Base-by-base conservation (phyloP, 768 basidiomycete genomes). In the Lentinus tigrinus region DNA sequence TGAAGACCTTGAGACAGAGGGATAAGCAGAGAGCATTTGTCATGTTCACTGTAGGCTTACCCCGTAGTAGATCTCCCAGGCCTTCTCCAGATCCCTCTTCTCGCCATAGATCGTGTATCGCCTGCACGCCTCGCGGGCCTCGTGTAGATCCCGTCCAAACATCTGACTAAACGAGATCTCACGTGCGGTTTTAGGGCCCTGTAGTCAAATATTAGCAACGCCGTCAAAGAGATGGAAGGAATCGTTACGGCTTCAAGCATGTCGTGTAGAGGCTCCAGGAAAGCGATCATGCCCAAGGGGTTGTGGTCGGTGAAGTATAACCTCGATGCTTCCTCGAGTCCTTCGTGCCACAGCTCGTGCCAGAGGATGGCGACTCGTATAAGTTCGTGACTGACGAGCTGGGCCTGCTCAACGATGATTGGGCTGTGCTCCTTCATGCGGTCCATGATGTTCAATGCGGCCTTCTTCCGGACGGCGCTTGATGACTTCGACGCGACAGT, bases 281-380 rank as follows among this genome's bases (percentile, higher is more conserved):
- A 89, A 23, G 87, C 88, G 65, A 98, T 97, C 97, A 99, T 99
- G 6, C 91, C 97, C 58, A 93, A 91, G 2, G 96, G 89, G 71
- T 99, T 97, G 67, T 93, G 91, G 65, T 98, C 97, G 10, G 93
- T 95, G 79, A 95, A 99, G 76, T 95, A 99, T 46, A 94, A 75
- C 40, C 97, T 84, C 7, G 95, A 97, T 6, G 97, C 97, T 72
- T 99, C 97, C 74, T 99, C 97, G 21, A 99, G 78, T 17, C 93
- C 95, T 75, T 99, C 97, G 66, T 98, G 95, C 97, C 97, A 99
- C 62, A 95, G 78, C 71, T 99, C 97, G 65, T 98, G 95, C 97
- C 97, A 99, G 11, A 99, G 77, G 59, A 99, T 98, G 7, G 97
- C 96, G 7, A 98, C 93, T 19, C 97, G 88, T 58, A 98, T 98